Base-by-base conservation (phyloP, 2,329 filamentous ascomycete genomes). In the Colletotrichum abscissum region DNA sequence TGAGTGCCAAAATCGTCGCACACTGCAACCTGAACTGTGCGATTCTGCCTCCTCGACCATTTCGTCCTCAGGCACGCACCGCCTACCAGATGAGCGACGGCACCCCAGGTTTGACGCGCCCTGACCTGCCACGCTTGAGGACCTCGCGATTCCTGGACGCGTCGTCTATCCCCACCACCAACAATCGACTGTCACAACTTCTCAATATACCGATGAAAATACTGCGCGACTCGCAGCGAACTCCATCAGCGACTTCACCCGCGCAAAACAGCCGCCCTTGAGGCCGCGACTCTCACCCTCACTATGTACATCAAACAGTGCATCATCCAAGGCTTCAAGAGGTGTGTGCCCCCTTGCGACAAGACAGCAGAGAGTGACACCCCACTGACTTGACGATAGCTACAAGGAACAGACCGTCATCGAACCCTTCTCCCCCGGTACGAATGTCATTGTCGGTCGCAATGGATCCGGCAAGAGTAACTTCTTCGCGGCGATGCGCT, bases 401-500 rank as follows among this genome's bases (percentile, higher is more conserved):
- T 99, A 99, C 91, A 99, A 99, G 89, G 96, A 99, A 81, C 97
- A 99, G 84, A 98, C 95, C 65, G 94, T 98, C 82, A 98, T 98
- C 82, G 97, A 99, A 82, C 96, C 96, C 74, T 99, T 99, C 85
- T 98, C 96, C 57, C 93, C 96, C 66, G 97, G 97, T 80, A 97
- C 96, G 80, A 99, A 99, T 87, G 95, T 99, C 78, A 97, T 99
- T 79, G 97, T 99, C 80, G 97, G 97, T 77, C 96, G 97, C 87
- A 99, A 99, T 92, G 97, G 97, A 77, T 98, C 97, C 3, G 97
- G 97, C 80, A 99, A 99, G 89, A 98, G 95, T 83, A 99, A 99
- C 86, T 99, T 99, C 90, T 99, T 99, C 85, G 96, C 97, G 64
- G 97, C 97, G 57, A 98, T 99, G 84, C 95, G 97, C 72, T 99